Percentiles rank a stretch among this genome's conserved stretches.
phyloP scores from a whole-genome alignment of 2,329 filamentous ascomycete species.

The Fusarium anguioides region DNA sequence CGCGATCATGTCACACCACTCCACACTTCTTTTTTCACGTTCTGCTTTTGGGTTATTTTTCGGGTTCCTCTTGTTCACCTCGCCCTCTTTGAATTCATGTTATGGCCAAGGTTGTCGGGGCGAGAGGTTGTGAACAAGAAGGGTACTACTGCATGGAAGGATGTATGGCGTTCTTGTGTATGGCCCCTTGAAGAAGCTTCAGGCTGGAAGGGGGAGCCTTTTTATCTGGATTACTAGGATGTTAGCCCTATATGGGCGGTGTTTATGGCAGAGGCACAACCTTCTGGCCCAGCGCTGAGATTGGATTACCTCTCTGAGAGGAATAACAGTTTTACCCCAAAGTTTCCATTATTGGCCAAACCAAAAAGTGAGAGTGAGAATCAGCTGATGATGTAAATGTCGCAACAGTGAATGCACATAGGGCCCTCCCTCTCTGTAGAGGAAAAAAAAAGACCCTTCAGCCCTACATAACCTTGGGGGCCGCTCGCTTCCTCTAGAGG shows the following conservation, averaged over 20 bases:
- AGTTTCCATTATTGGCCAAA: too few species aligned
- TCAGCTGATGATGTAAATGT: neutral
- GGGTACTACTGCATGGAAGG: constrained; percentile 40
- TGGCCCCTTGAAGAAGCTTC: constrained; percentile 25
- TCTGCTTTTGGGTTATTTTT: constrained; percentile 23
- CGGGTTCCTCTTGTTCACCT: constrained; percentile 22
- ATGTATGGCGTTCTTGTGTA: constrained; percentile 48
- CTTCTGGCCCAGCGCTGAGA: constrained; percentile 23
- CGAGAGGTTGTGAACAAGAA: constrained; percentile 34
- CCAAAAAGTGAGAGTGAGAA: neutral
- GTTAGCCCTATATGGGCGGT: neutral
- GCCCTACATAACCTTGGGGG: constrained; percentile 37
- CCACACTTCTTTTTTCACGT: constrained; percentile 46
- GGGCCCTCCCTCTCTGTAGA: neutral
- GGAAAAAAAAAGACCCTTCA: constrained; percentile 23
- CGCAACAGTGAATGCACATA: too few species aligned
- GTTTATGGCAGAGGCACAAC: constrained; percentile 32
- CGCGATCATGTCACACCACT: constrained; percentile 54
- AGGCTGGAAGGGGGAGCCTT: constrained; percentile 4
- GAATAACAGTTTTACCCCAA: constrained; percentile 7
- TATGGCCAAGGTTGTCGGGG: constrained; percentile 27
- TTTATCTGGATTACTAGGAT: constrained; percentile 30
- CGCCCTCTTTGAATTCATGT: constrained; percentile 31
- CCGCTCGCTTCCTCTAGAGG: constrained; percentile 43
- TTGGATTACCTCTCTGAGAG: constrained; percentile 7